Evolutionary conservation across 148 eudicot species (phyloP), one percentile per base, ranked within the genome.

Genomic region (Hydrangea macrophylla): DNA sequence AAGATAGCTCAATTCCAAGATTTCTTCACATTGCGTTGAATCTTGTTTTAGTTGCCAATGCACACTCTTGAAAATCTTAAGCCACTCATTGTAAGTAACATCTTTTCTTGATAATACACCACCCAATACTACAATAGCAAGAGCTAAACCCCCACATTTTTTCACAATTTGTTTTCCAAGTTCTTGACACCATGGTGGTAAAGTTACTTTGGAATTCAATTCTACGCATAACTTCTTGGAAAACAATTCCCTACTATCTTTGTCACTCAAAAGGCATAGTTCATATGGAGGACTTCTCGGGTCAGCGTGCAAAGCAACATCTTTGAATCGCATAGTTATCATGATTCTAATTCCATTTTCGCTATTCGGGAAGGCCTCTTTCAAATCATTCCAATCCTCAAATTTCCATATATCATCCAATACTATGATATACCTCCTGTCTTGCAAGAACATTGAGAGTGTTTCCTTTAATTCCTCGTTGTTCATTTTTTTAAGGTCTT

Each of bases 121-220:
- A 11, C 69, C 81, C 59, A 77, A 20, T 6, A 73, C 75, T 32
- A 77, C 73, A 30, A 77, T 53, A 9, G 81, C 72, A 73, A 77
- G 81, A 18, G 81, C 73, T 18, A 77, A 63, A 7, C 80, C 80
- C 7, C 55, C 68, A 55, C 80, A 77, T 26, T 33, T 48, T 5
- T n/a, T 24, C 8, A 68, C 69, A 37, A 78, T 68, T 42, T 44
- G 24, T 73, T 59, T 37, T n/a, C 68, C 70, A 9, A 70, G 31
- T 2, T 39, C 42, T 26, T 58, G 28, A 2, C 62, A 53, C 35
- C 60, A 28, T 24, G 51, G 50, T n/a, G 73, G 76, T 5, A 37
- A 39, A 23, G 13, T 15, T 35, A 20, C 9, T 2, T 7, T 15
- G 15, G 73, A 62, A 9, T 33, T 15, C 44, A 42, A 36, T 42